Percentiles rank a stretch among this genome's conserved stretches.
phyloP scores from a whole-genome alignment of 148 eudicot genomes.

The Rhododendron ovatum region DNA sequence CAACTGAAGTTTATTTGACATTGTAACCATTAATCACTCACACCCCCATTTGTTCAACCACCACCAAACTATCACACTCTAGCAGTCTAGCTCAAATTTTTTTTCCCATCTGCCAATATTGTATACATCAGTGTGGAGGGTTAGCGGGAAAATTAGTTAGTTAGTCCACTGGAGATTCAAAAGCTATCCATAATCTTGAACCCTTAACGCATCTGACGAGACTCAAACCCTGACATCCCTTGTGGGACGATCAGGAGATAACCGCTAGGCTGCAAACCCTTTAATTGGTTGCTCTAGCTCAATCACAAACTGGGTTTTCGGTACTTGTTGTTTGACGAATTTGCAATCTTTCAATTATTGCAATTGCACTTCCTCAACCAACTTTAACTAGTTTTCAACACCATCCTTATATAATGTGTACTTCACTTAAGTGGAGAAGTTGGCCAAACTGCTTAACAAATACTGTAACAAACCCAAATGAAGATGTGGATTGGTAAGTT shows the following conservation, averaged over 20 bases:
- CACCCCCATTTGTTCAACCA: background rate
- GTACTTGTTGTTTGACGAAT: background rate
- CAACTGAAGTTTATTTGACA: background rate
- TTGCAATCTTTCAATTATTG: background rate
- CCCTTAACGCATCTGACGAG: too few species aligned
- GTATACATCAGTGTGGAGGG: too few species aligned
- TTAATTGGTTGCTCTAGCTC: background rate
- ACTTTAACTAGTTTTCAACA: background rate
- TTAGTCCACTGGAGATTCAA: too few species aligned
- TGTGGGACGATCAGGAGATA: too few species aligned
- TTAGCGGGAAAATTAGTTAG: too few species aligned
- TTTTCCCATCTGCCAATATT: too few species aligned
- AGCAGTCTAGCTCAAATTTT: too few species aligned
- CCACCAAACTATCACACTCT: background rate
- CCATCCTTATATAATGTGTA: background rate
- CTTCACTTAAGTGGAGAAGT: background rate
- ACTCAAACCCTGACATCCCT: too few species aligned
- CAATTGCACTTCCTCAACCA: background rate
- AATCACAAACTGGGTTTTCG: background rate
- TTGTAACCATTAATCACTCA: background rate
- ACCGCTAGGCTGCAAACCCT: too few species aligned
- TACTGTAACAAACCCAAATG: background rate
- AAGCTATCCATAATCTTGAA: too few species aligned
- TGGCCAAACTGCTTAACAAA: background rate
- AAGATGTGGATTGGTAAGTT: background rate